A percentile compares a stretch with the other conserved stretches of the same genome.
phyloP scores from a whole-genome alignment of 345 rosid genomes.

The Dimocarpus longan region DNA sequence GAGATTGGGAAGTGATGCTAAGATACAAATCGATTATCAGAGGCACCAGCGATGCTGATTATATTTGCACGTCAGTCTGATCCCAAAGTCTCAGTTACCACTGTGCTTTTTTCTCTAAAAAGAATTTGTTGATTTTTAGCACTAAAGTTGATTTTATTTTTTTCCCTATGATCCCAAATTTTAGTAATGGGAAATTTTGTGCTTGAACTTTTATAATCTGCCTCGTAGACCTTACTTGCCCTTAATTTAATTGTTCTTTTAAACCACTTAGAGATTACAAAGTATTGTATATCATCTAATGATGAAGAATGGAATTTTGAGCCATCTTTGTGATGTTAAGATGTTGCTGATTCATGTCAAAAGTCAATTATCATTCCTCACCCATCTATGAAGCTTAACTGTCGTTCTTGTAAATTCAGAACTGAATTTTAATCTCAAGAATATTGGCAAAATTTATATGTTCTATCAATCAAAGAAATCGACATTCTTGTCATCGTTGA shows the following conservation, averaged over 20 bases:
- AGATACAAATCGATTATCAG: slow-evolving; percentile 5
- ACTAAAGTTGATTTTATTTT: not conserved
- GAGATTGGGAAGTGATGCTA: slow-evolving; percentile 30
- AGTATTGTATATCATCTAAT: not conserved
- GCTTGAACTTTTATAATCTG: not conserved
- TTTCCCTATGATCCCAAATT: not conserved
- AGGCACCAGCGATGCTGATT: slow-evolving; percentile 35
- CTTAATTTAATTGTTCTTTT: not conserved
- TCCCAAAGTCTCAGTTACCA: slow-evolving; percentile 15
- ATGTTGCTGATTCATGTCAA: not conserved
- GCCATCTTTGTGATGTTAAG: not conserved
- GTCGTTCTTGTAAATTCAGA: not conserved
- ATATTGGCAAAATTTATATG: not conserved
- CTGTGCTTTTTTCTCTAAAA: not conserved
- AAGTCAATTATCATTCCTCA: not conserved
- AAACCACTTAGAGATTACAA: not conserved
- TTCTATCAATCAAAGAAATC: not conserved
- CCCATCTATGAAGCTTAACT: not conserved
- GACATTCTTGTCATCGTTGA: not conserved
- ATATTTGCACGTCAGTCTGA: slow-evolving; percentile 52
- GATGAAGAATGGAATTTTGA: not conserved
- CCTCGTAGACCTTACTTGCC: not conserved
- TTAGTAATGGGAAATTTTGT: not conserved
- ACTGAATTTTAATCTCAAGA: not conserved
- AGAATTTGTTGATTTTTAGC: not conserved